Conservation (phyloP, 371 early-diverging fungal genomes). For the Batkoa obscura region DNA sequence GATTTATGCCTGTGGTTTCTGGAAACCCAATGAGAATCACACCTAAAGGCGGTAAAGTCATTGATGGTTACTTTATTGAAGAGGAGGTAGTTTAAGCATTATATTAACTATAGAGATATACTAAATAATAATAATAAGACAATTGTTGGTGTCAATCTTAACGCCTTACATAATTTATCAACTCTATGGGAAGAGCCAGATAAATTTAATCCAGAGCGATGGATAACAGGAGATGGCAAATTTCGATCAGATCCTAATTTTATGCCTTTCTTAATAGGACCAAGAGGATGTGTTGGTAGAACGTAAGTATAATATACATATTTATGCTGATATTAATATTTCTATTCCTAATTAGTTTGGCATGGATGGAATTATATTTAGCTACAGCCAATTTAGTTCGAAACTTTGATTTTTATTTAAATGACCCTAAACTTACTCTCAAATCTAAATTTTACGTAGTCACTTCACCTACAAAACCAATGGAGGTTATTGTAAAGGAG, state of each 20-base stretch:
- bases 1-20: conserved; percentile 1
- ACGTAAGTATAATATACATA: too few relatives aligned
- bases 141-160: neutral
- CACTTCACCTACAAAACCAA: too few relatives aligned
- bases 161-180: neutral
- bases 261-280: neutral
- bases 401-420: too few relatives aligned
- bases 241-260: neutral
- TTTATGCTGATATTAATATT: too few relatives aligned
- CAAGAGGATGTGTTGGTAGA: neutral
- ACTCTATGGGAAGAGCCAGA: neutral
- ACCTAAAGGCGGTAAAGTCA: conserved; percentile 12
- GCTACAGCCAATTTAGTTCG: too few relatives aligned
- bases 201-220: neutral
- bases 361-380: too few relatives aligned
- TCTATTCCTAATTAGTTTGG: too few relatives aligned
- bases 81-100: conserved; percentile 16
- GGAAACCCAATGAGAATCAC: neutral
- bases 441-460: too few relatives aligned
- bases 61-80: conserved; percentile 40
- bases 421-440: too few relatives aligned
- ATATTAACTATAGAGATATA: neutral
- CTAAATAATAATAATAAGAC: neutral
- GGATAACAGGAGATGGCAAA: neutral
- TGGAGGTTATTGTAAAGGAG: too few relatives aligned